phyloP scores from a whole-genome alignment of 441 rosid species.

The Syzygium syzygioides region DNA sequence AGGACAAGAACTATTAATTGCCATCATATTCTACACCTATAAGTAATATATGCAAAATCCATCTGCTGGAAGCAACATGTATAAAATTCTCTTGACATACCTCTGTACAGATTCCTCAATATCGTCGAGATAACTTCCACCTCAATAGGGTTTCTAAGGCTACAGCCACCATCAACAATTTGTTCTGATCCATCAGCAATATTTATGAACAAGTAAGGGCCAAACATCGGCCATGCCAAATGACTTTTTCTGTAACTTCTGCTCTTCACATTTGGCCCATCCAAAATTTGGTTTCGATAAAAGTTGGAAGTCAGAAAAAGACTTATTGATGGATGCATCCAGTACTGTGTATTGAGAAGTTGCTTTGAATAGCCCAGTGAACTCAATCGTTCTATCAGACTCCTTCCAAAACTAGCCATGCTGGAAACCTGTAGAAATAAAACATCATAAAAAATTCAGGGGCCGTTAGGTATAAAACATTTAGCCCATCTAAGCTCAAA shows the following conservation, averaged over 20 bases:
- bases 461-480: not conserved
- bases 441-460: not conserved
- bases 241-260: conserved; percentile 13
- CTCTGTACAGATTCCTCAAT: too few species aligned
- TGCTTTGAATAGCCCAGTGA: conserved; percentile 29
- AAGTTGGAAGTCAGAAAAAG: conserved; percentile 30
- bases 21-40: too few species aligned
- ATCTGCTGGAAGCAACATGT: too few species aligned
- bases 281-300: conserved; percentile 18
- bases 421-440: conserved; percentile 15
- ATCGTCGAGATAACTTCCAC: too few species aligned
- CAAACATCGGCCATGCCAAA: conserved; percentile 34
- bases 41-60: too few species aligned
- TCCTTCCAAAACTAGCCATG: conserved; percentile 36
- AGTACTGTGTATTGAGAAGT: conserved; percentile 36
- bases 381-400: conserved; percentile 43
- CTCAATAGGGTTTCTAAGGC: too few species aligned
- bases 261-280: conserved; percentile 22
- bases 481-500: not conserved
- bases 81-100: too few species aligned
- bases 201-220: too few species aligned
- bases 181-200: too few species aligned
- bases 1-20: too few species aligned
- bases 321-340: conserved; percentile 54
- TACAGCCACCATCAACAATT: too few species aligned